Conservation (phyloP, 768 basidiomycete species). For the Aureoboletus auriporus region DNA sequence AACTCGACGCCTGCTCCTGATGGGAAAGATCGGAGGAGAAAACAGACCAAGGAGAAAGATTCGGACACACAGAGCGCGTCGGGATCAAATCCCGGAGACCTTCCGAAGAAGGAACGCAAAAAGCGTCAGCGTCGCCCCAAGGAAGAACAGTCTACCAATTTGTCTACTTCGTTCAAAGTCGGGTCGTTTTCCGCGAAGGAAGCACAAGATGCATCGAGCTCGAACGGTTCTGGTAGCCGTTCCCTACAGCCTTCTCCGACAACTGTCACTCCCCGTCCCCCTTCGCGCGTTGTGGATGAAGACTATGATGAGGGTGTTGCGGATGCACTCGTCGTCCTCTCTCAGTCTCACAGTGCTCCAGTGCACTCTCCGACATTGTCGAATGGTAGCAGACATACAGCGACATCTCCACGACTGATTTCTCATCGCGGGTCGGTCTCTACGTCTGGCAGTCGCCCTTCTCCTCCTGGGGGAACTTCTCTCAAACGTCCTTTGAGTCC, state of each 20-base stretch:
- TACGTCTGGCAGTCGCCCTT: slow-evolving; percentile 59
- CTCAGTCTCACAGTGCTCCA: slow-evolving; percentile 35
- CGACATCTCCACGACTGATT: slow-evolving; percentile 42
- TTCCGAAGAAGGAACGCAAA: slow-evolving; percentile 56
- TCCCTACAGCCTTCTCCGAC: slow-evolving; percentile 75
- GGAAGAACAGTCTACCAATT: slow-evolving; percentile 38
- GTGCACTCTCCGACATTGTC: slow-evolving; percentile 57
- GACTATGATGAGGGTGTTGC: slow-evolving; percentile 94
- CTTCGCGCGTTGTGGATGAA: slow-evolving; percentile 76
- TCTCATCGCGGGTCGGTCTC: slow-evolving; percentile 67
- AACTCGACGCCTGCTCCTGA: slow-evolving; percentile 41
- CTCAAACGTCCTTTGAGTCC: slow-evolving; percentile 73
- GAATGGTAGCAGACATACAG: slow-evolving; percentile 49
- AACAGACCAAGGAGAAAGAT: slow-evolving; percentile 49
- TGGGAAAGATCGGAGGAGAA: slow-evolving; percentile 43
- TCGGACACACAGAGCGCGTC: slow-evolving; percentile 31
- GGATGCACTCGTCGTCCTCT: slow-evolving; percentile 75
- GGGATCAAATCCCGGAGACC: slow-evolving; percentile 33
- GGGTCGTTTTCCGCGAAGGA: slow-evolving; percentile 36
- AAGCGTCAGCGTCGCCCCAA: slow-evolving; percentile 42
- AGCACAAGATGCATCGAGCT: slow-evolving; percentile 62
- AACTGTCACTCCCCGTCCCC: slow-evolving; percentile 53
- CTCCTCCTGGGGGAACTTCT: slow-evolving; percentile 49
- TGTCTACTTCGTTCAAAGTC: slow-evolving; percentile 31
- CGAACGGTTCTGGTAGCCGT: slow-evolving; percentile 56